Percentiles rank a stretch among this genome's conserved stretches.
Conservation (phyloP, 352 stramenopile genomes). For the Peronospora belbahrii region DNA sequence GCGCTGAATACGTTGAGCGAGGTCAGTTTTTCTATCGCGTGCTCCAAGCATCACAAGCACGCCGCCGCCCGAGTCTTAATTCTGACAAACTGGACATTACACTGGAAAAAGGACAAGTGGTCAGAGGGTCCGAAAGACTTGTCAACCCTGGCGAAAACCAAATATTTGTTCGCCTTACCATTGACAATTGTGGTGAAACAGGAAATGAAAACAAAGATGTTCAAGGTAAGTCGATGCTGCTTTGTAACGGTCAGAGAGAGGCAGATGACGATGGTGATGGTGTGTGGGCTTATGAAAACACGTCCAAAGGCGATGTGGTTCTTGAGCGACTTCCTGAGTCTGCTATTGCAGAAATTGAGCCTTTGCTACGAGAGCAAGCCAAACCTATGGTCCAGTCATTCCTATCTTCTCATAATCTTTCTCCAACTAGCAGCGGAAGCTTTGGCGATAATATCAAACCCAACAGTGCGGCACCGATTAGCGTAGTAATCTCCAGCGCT, state of each 20-base stretch:
- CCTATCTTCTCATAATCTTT: constrained; percentile 40
- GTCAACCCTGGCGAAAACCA: constrained; percentile 53
- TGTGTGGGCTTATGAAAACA: constrained; percentile 65
- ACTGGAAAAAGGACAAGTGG: constrained; percentile 44
- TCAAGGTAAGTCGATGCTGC: constrained; percentile 14
- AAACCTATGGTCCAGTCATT: constrained; percentile 64
- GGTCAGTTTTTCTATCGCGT: constrained; percentile 65
- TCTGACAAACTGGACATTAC: constrained; percentile 43
- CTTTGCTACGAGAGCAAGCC: constrained; percentile 51
- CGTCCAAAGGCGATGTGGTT: constrained; percentile 42
- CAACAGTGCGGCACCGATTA: constrained; percentile 16
- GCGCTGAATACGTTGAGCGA: constrained; percentile 46
- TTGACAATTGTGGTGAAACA: constrained; percentile 10
- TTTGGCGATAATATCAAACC: constrained; percentile 10
- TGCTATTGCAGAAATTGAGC: constrained; percentile 18
- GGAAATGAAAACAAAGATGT: constrained; percentile 4
- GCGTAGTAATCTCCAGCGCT: constrained; percentile 11
- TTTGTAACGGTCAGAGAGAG: constrained; percentile 23
- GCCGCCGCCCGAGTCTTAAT: constrained; percentile 39
- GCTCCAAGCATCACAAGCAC: constrained; percentile 38
- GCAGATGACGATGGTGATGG: constrained; percentile 32
- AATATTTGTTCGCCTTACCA: constrained; percentile 49
- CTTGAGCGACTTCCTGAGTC: constrained; percentile 56
- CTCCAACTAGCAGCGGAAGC: constrained; percentile 10
- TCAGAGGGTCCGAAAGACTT: constrained; percentile 45